Conservation (phyloP, 495 filamentous ascomycete genomes). For the Penicillium maclennaniae region DNA sequence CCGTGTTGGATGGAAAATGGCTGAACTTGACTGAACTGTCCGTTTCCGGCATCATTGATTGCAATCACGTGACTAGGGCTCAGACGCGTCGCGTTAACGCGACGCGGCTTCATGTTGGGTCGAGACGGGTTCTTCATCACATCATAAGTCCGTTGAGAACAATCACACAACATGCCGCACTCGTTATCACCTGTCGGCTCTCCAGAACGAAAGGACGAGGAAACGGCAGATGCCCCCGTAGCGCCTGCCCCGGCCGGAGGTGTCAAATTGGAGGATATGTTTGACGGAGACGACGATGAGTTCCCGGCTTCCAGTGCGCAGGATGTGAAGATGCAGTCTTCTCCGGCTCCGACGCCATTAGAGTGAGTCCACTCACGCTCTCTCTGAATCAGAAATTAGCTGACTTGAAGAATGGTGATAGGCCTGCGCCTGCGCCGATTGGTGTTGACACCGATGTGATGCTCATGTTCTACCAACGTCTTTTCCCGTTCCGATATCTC, state of each 20-base stretch:
- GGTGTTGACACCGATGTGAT: slow-evolving; percentile 75
- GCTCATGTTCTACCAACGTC: slow-evolving; percentile 88
- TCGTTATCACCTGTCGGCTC: slow-evolving; percentile 41
- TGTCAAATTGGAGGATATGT: slow-evolving; percentile 77
- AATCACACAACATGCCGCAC: slow-evolving; percentile 46
- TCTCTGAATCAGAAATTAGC: background rate
- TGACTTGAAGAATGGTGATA: slow-evolving; percentile 5
- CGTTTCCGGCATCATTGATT: slow-evolving; percentile 8
- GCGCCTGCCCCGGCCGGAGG: slow-evolving; percentile 27
- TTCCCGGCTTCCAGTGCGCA: slow-evolving; percentile 58
- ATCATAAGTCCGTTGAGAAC: background rate
- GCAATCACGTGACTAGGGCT: slow-evolving; percentile 19
- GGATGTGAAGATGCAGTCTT: slow-evolving; percentile 41
- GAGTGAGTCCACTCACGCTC: slow-evolving; percentile 30
- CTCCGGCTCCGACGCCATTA: slow-evolving; percentile 37
- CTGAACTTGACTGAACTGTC: background rate
- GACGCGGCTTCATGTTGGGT: slow-evolving; percentile 10
- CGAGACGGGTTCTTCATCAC: slow-evolving; percentile 6
- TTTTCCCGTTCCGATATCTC: slow-evolving; percentile 91
- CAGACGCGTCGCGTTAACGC: slow-evolving; percentile 18
- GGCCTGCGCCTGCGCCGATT: slow-evolving; percentile 27
- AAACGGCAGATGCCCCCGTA: slow-evolving; percentile 40
- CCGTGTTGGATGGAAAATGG: background rate
- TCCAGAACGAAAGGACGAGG: slow-evolving; percentile 30
- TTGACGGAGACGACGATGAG: slow-evolving; percentile 73